phyloP scores from a whole-genome alignment of 2,329 filamentous ascomycete species.

The Calonectria honghensis region DNA sequence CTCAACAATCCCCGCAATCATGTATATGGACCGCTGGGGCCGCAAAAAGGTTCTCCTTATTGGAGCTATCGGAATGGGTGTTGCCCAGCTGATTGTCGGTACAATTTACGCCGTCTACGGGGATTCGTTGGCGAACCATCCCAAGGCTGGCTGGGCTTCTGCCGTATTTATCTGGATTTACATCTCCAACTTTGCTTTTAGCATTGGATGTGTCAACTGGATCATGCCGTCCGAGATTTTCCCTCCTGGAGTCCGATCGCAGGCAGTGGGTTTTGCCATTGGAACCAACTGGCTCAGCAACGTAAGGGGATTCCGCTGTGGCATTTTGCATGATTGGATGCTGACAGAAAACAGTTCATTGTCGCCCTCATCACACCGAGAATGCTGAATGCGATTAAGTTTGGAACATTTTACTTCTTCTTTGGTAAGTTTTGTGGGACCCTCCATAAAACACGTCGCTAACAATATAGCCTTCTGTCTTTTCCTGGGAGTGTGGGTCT shows the following conservation, averaged over 20 bases:
- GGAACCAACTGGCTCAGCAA: constrained; percentile 43
- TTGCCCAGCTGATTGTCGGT: constrained; percentile 41
- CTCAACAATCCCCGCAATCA: constrained; percentile 44
- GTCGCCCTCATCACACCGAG: constrained; percentile 40
- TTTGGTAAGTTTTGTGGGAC: constrained; percentile 7
- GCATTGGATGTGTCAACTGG: constrained; percentile 38
- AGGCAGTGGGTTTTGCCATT: constrained; percentile 33
- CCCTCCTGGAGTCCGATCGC: constrained; percentile 33
- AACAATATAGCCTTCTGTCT: constrained; percentile 30
- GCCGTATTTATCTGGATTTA: constrained; percentile 41
- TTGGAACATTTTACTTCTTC: constrained; percentile 42
- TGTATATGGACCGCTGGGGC: constrained; percentile 43
- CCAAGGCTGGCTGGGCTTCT: constrained; percentile 41
- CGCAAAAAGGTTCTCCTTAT: constrained; percentile 40
- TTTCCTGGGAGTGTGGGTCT: constrained; percentile 39
- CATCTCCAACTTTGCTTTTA: constrained; percentile 39
- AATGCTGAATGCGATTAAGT: constrained; percentile 38
- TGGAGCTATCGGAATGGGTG: constrained; percentile 40
- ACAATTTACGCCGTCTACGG: constrained; percentile 39
- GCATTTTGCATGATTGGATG: neutral
- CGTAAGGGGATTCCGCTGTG: neutral
- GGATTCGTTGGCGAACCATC: constrained; percentile 35
- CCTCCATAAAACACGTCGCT: neutral
- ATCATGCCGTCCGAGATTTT: constrained; percentile 39
- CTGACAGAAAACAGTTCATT: constrained; percentile 34